These are phyloP conservation scores for Vigna radiata DNA, from an alignment of 306 rosid genomes.

Conservation along the genomic window DNA sequence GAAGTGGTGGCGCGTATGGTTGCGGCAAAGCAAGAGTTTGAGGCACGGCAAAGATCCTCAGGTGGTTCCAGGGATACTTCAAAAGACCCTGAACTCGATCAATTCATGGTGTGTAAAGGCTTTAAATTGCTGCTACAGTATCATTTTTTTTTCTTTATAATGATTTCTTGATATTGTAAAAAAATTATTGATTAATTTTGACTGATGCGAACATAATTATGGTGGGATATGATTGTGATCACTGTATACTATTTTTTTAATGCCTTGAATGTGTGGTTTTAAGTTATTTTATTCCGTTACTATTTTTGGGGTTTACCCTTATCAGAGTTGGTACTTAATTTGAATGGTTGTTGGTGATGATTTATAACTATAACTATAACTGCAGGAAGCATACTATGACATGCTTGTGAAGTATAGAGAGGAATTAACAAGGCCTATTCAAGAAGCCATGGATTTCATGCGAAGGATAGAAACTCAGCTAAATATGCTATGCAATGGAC, in stretches of 20 bases:
- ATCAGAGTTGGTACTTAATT: not conserved
- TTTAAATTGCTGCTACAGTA: not conserved
- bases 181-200: not conserved
- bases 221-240: not conserved
- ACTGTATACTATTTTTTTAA: not conserved
- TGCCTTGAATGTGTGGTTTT: not conserved
- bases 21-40: conserved; percentile 77
- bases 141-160: not conserved
- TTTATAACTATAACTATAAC: not conserved
- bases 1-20: conserved; percentile 82
- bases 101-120: conserved; percentile 72
- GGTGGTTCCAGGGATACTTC: conserved; percentile 60
- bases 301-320: not conserved
- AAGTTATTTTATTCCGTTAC: not conserved
- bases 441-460: conserved; percentile 99
- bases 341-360: not conserved
- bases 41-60: conserved; percentile 80
- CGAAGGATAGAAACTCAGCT: conserved; percentile 82
- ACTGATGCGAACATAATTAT: not conserved
- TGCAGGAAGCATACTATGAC: conserved; percentile 94
- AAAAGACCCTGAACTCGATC: conserved; percentile 96
- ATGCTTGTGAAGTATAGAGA: conserved; percentile 94
- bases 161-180: not conserved
- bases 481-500: conserved; percentile 70
- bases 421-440: conserved; percentile 89